Evolutionary conservation across 352 stramenopile species (phyloP).

Genomic region (Phytophthora fragariaefolia): DNA sequence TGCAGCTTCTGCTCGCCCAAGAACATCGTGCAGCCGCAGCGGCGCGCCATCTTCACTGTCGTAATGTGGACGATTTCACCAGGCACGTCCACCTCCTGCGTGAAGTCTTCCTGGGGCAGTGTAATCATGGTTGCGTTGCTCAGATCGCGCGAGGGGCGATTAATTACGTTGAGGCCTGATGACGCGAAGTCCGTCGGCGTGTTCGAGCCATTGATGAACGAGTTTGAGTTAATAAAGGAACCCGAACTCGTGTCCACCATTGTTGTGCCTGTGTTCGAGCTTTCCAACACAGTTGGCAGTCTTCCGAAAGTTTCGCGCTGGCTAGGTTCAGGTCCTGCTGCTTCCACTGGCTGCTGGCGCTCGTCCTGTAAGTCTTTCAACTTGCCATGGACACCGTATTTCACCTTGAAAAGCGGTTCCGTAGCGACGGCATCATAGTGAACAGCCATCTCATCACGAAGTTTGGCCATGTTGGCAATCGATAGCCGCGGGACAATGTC

Average conservation of each 20-base stretch:
- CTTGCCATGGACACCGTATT: constrained; percentile 51
- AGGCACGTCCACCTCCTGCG: constrained; percentile 70
- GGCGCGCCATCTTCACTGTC: constrained; percentile 56
- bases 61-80: constrained; percentile 78
- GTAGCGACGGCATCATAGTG: constrained; percentile 72
- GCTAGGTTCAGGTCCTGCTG: constrained; percentile 21
- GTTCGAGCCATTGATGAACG: constrained; percentile 18
- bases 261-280: constrained; percentile 23
- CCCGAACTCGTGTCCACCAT: constrained; percentile 26
- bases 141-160: constrained; percentile 39
- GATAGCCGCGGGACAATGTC: constrained; percentile 75
- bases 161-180: constrained; percentile 33
- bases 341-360: constrained; percentile 28
- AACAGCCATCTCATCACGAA: constrained; percentile 74
- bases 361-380: constrained; percentile 46
- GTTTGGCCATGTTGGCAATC: constrained; percentile 65
- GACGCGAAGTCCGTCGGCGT: constrained; percentile 31
- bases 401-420: constrained; percentile 66
- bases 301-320: constrained; percentile 3
- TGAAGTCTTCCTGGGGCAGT: constrained; percentile 48
- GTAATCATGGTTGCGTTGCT: constrained; percentile 50
- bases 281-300: constrained; percentile 35
- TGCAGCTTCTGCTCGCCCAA: constrained; percentile 73
- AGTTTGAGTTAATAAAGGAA: constrained; percentile 29
- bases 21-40: constrained; percentile 70